Percentiles rank a stretch among this genome's conserved stretches.
phyloP scores from a whole-genome alignment of 129 eudicot species.

The Glebionis coronaria region DNA sequence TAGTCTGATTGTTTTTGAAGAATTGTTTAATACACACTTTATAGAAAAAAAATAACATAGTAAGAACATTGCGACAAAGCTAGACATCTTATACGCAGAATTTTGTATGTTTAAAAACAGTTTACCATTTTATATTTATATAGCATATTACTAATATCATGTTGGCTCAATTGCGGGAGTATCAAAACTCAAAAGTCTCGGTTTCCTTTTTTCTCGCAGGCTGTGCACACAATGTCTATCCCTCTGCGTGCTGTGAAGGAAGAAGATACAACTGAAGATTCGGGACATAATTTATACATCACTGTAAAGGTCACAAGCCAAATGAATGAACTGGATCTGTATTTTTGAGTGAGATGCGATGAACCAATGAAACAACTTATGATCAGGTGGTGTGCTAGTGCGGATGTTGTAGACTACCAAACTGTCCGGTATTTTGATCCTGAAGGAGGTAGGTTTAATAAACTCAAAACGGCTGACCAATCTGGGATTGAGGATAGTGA shows the following conservation, averaged over 20 bases:
- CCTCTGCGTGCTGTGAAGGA: slow-evolving; percentile 4
- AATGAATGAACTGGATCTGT: slow-evolving; percentile 18
- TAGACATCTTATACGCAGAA: no score
- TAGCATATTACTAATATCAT: no score
- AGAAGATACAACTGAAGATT: slow-evolving; percentile 5
- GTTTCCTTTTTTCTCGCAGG: no score
- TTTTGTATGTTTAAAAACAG: no score
- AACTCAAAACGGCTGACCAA: background rate
- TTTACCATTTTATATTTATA: no score
- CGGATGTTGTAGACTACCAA: background rate
- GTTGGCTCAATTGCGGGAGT: no score
- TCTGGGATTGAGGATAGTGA: slow-evolving; percentile 13
- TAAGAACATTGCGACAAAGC: no score
- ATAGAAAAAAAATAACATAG: no score
- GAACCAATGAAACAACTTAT: slow-evolving; percentile 5
- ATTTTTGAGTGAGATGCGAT: slow-evolving; percentile 6
- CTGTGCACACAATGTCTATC: background rate
- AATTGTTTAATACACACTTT: no score
- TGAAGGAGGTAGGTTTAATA: background rate
- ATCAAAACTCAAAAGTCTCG: no score
- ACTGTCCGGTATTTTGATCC: slow-evolving; percentile 1
- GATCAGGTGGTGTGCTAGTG: slow-evolving; percentile 14
- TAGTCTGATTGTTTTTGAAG: no score
- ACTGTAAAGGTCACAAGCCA: slow-evolving; percentile 20
- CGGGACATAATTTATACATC: background rate